Percentiles rank a stretch among this genome's conserved stretches.
Conservation (phyloP, 2,329 filamentous ascomycete species). For the Sclerotinia minor region DNA sequence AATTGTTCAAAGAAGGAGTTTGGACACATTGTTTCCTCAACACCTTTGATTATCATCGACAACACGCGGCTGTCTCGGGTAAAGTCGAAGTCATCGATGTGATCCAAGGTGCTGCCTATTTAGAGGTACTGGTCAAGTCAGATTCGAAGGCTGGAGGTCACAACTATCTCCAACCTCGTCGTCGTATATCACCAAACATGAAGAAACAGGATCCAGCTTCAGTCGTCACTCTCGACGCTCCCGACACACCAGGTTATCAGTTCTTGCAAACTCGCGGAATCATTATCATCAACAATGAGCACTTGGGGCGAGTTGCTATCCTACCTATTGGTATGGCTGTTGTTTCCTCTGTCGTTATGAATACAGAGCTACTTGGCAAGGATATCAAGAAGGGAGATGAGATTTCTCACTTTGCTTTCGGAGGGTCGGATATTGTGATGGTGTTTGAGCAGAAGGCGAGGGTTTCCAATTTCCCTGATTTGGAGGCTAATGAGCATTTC, state of each 20-base stretch:
- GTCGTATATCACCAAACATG: constrained; percentile 24
- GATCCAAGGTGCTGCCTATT: constrained; percentile 44
- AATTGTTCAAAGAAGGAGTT: constrained; percentile 45
- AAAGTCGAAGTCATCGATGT: constrained; percentile 44
- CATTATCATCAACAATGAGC: constrained; percentile 44
- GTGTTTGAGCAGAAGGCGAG: constrained; percentile 40
- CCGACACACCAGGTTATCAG: constrained; percentile 45
- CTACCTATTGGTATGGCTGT: constrained; percentile 49
- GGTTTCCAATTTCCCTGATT: constrained; percentile 14
- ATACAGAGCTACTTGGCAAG: constrained; percentile 30
- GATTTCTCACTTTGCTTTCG: constrained; percentile 48
- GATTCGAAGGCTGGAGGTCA: constrained; percentile 22
- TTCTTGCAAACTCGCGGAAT: constrained; percentile 46
- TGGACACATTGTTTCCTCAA: constrained; percentile 47
- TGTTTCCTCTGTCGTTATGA: constrained; percentile 46
- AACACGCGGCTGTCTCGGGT: constrained; percentile 46
- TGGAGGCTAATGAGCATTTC: constrained; percentile 20
- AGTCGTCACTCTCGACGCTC: constrained; percentile 34
- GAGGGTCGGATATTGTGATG: constrained; percentile 47
- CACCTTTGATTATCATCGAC: constrained; percentile 47
- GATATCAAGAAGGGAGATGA: constrained; percentile 46
- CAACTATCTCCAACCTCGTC: constrained; percentile 18
- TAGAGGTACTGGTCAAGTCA: constrained; percentile 41
- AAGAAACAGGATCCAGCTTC: background rate
- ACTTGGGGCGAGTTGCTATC: constrained; percentile 44